Evolutionary conservation across 164 flowering plant species (phyloP), one percentile per base, ranked within the genome.

Genomic region (Chimonanthus salicifolius): DNA sequence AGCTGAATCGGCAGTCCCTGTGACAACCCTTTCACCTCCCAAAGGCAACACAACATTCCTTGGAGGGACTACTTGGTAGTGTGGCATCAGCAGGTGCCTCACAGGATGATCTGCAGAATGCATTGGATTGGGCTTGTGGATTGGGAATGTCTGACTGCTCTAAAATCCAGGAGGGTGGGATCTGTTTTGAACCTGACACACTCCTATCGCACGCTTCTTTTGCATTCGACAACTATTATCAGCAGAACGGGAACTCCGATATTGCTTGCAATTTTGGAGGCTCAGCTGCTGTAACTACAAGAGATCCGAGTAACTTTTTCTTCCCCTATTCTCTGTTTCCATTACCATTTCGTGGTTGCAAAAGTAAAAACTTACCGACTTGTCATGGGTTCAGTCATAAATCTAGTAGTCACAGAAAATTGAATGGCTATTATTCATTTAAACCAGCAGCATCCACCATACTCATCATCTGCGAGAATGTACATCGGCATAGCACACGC

Each of bases 41-140:
- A 95, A 94, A 82, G 98, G 98, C 15, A 94, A 94, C 87, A 91
- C 94, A 0, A 92, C 97, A 2, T 92, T 94, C 80, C 79, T 92
- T 0, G 90, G 75, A 4, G 97, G 94, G 63, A 88, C 92, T 0
- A 84, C 88, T 8, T 95, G 98, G 98, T 95, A n/a, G 99, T 69
- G 89, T 95, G 67, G 99, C 99, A 3, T 72, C 47, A 54, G 68
- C 92, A 0, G 92, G 97, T 9, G 92, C 72, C 0, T 70, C 93
- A 0, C 90, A 86, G 67, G 58, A 9, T 16, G 98, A 92, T 72
- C 75, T 95, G 58, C 96, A 92, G 75, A 81, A 78, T 16, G 99
- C 99, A 0, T 69, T 95, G 58, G 98, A 95, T 71, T 95, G 98
- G 98, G 97, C 97, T 0, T 92, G 99, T 76, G 98, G 99, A 0